Evolutionary conservation across 306 rosid genomes (phyloP).

Genomic region (Vigna mungo): DNA sequence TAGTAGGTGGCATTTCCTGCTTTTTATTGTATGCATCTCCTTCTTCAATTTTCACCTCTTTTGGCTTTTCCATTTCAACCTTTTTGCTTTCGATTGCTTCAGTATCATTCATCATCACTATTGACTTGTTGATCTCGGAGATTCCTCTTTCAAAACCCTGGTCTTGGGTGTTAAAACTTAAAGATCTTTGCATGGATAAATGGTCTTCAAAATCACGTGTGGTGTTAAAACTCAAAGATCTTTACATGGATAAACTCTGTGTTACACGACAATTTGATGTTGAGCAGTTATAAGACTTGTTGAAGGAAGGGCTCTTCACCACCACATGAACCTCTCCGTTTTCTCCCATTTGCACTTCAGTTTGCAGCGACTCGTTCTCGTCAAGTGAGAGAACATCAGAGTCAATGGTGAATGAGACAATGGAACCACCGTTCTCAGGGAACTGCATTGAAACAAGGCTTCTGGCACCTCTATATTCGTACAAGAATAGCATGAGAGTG

Average conservation of each 20-base stretch:
- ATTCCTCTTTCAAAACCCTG: constrained; percentile 65
- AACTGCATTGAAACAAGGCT: constrained; percentile 67
- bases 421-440: constrained; percentile 68
- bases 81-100: constrained; percentile 43
- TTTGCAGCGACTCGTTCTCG: constrained; percentile 54
- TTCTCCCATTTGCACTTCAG: constrained; percentile 63
- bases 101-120: constrained; percentile 19
- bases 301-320: constrained; percentile 66
- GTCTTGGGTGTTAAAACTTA: background rate
- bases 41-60: constrained; percentile 45
- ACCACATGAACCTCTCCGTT: constrained; percentile 74
- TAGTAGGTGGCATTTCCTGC: constrained; percentile 73
- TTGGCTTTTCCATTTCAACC: constrained; percentile 38
- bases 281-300: constrained; percentile 40
- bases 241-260: background rate
- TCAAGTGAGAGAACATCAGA: constrained; percentile 70
- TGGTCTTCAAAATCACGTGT: background rate
- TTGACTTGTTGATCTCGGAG: constrained; percentile 46
- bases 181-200: background rate
- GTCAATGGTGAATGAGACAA: constrained; percentile 64
- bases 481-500: constrained; percentile 68
- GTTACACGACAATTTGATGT: background rate
- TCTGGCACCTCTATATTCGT: constrained; percentile 75
- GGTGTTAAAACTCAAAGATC: background rate
- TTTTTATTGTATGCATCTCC: constrained; percentile 48